A percentile compares a stretch with the other conserved stretches of the same genome.
Evolutionary conservation across 2,329 filamentous ascomycete species (phyloP).

Genomic region (Teratosphaeria pseudoeucalypti): DNA sequence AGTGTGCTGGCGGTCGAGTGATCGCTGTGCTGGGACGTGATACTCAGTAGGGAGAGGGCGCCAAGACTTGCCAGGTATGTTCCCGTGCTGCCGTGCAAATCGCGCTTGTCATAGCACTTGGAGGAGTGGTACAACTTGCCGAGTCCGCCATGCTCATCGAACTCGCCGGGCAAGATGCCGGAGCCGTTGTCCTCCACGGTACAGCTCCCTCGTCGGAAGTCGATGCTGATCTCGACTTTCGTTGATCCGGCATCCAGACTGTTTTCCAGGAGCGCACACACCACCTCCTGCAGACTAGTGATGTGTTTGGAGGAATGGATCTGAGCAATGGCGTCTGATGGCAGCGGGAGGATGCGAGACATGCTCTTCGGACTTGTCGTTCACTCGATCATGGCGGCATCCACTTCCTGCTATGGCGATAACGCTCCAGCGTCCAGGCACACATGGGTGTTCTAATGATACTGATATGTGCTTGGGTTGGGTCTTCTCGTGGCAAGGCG

Average conservation of each 20-base stretch:
- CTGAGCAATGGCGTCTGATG: slow-evolving; percentile 39
- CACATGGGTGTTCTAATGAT: neutral
- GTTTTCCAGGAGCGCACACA: slow-evolving; percentile 68
- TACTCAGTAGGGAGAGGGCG: slow-evolving; percentile 62
- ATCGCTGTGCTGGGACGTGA: slow-evolving; percentile 59
- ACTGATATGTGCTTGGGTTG: neutral
- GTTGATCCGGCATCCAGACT: slow-evolving; percentile 68
- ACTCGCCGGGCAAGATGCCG: slow-evolving; percentile 67
- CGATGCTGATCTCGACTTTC: slow-evolving; percentile 58
- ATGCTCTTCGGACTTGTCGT: neutral
- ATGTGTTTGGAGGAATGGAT: slow-evolving; percentile 79
- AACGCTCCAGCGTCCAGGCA: neutral
- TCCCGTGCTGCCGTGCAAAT: slow-evolving; percentile 57
- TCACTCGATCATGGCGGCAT: neutral
- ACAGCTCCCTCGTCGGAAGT: slow-evolving; percentile 67
- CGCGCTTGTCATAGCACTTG: slow-evolving; percentile 42
- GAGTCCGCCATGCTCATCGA: slow-evolving; percentile 58
- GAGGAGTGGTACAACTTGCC: slow-evolving; percentile 64
- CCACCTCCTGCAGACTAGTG: slow-evolving; percentile 60
- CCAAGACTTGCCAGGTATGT: slow-evolving; percentile 68
- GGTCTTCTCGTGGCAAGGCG: neutral
- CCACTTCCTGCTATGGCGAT: slow-evolving; percentile 1
- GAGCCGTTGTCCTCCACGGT: slow-evolving; percentile 72
- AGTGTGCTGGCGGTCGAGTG: slow-evolving; percentile 55
- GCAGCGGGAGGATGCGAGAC: slow-evolving; percentile 19